Percentiles rank a stretch among this genome's conserved stretches.
Evolutionary conservation across 192 early-diverging fungal species (phyloP).

Genomic region (Entomortierella chlamydospora): DNA sequence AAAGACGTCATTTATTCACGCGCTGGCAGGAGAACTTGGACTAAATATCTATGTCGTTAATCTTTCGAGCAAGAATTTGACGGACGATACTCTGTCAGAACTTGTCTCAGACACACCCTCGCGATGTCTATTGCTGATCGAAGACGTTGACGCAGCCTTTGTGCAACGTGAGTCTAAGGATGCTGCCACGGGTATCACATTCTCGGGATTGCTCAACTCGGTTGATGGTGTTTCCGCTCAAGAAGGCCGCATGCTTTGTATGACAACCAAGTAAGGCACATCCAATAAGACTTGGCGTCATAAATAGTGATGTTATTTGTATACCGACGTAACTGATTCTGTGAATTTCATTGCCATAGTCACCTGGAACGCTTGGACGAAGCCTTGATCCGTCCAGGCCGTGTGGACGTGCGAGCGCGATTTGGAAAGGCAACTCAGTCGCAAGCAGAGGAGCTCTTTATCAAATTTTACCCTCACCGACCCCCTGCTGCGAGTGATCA

Average conservation of each 20-base stretch:
- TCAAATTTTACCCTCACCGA: conserved; percentile 68
- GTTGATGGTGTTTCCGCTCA: conserved; percentile 78
- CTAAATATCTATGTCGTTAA: conserved; percentile 82
- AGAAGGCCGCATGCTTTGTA: conserved; percentile 79
- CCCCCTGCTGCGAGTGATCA: background rate
- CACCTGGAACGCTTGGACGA: conserved; percentile 78
- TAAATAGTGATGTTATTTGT: too few species aligned
- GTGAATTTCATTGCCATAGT: conserved; percentile 19
- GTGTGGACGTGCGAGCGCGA: conserved; percentile 70
- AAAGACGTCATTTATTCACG: conserved; percentile 76
- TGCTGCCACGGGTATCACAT: conserved; percentile 55
- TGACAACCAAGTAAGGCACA: conserved; percentile 76
- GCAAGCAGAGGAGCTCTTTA: conserved; percentile 74
- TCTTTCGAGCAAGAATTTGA: conserved; percentile 71
- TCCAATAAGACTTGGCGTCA: too few species aligned
- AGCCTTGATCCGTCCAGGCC: conserved; percentile 79
- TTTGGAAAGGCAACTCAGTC: conserved; percentile 68
- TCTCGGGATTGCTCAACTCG: conserved; percentile 78
- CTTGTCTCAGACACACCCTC: conserved; percentile 61
- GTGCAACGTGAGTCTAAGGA: conserved; percentile 59
- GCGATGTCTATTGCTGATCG: conserved; percentile 74
- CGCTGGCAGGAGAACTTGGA: conserved; percentile 78
- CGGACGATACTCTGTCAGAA: conserved; percentile 69
- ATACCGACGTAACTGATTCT: background rate
- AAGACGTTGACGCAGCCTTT: conserved; percentile 84